Base-by-base conservation (phyloP, 2,329 filamentous ascomycete species). In the Hymenoscyphus fraxineus region DNA sequence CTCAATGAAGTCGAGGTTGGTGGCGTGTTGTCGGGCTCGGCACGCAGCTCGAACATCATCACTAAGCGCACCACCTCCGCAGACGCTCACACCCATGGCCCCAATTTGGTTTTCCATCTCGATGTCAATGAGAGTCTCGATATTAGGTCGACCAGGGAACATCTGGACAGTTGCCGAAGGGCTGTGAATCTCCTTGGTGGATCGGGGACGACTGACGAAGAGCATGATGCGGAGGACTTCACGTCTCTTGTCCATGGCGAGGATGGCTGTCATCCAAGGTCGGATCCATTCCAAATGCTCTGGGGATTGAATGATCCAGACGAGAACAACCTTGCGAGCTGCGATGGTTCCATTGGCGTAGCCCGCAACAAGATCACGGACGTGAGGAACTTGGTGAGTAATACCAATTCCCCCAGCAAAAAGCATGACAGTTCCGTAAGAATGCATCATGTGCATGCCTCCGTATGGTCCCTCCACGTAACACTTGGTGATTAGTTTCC, bases 271-370 rank as follows among this genome's bases (percentile, higher is more conserved):
- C 90, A 93, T 93, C 89, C 89, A 93, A 7, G 89, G 88, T 58
- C 89, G 83, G 73, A 93, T 92, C 90, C 90, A 93, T 76, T 93
- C 90, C 38, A 93, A 82, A 75, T 93, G 90, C 78, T 93, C 90
- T 70, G 88, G 88, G 71, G 85, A 89, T 72, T 91, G 90, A 64
- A 94, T 90, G 59, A 88, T 88, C 91, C 91, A 94, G 51, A 93
- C 86, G 31, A 94, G 82, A 5, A 92, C 80, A 59, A 93, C 82
- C 74, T 88, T 90, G 67, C 88, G 85, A 1, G 88, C 86, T 0
- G 89, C 88, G 6, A 89, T 87, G 0, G 87, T 91, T 64, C 87
- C 87, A 67, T 88, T 85, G 66, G 83, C 82, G 75, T 85, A 90
- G 47, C 89, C 89, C 6, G 82, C 80, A 35, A 93, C 85, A 0